Evolutionary conservation across 2,329 filamentous ascomycete genomes (phyloP).

Genomic region (Diplodia corticola): DNA sequence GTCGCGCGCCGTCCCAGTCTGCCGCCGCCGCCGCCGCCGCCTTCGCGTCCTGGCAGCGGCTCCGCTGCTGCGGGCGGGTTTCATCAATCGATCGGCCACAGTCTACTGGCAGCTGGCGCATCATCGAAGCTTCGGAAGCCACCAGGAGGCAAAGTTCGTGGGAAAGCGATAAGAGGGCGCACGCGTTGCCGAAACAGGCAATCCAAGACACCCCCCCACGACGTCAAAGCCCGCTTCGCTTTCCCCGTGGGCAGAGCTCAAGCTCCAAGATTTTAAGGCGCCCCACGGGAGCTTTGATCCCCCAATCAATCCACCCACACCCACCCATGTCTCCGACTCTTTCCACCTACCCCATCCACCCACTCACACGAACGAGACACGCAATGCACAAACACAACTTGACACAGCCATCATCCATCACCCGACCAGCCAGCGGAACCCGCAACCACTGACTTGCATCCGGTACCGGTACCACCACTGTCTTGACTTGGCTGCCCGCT

Average conservation of each 20-base stretch:
- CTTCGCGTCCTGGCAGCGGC: not conserved
- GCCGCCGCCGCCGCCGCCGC: not conserved
- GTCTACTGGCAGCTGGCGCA: not conserved
- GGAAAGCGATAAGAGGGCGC: not conserved
- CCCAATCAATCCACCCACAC: not conserved
- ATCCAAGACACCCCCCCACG: not conserved
- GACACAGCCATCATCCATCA: not conserved
- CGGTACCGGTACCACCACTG: not conserved
- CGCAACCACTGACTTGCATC: not conserved
- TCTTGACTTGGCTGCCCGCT: not conserved
- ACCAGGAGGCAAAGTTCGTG: not conserved
- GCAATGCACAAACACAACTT: not conserved
- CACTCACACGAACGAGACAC: too few relatives aligned
- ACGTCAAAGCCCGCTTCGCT: not conserved
- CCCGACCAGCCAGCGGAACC: not conserved
- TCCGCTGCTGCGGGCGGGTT: not conserved
- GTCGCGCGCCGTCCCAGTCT: not conserved
- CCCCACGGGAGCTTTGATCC: constrained; percentile 7
- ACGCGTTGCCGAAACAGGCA: constrained; percentile 1
- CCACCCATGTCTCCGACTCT: not conserved
- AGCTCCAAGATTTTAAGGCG: constrained; percentile 14
- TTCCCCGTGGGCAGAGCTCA: constrained; percentile 11
- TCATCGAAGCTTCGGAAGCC: not conserved
- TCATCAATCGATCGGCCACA: not conserved
- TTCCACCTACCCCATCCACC: not conserved